Evolutionary conservation across 1,284 basidiomycete species (phyloP).

Genomic region (Marasmius fiardii): DNA sequence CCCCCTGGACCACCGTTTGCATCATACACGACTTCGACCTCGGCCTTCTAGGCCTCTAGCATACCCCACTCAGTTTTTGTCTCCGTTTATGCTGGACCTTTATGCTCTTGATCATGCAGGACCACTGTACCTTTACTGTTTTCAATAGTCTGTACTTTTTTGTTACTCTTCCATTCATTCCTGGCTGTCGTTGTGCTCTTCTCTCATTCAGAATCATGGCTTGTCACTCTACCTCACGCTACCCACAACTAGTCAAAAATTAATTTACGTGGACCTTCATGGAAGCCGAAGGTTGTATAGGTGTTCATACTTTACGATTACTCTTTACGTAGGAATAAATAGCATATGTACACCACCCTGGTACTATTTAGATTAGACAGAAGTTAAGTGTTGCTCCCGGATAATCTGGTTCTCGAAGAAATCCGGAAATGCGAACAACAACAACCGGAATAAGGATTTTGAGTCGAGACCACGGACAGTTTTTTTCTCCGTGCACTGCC

Average conservation of each 20-base stretch:
- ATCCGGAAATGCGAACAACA: too few species aligned
- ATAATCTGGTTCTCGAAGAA: too few species aligned
- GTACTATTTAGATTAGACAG: background rate
- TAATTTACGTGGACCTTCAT: background rate
- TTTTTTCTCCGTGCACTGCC: background rate
- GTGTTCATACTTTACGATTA: background rate
- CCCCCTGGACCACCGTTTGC: background rate
- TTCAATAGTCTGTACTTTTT: background rate
- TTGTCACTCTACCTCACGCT: background rate
- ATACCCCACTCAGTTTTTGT: background rate
- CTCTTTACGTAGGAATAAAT: background rate
- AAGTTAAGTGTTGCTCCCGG: too few species aligned
- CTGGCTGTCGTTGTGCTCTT: background rate
- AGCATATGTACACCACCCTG: background rate
- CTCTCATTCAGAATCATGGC: background rate
- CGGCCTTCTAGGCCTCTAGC: background rate
- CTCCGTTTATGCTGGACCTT: background rate
- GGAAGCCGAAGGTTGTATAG: slow-evolving; percentile 2
- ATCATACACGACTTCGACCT: background rate
- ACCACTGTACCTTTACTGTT: background rate
- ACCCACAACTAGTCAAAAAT: too few species aligned
- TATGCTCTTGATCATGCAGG: background rate
- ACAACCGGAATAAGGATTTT: background rate
- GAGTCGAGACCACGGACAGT: background rate
- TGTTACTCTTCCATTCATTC: background rate